Percentiles rank a stretch among this genome's conserved stretches.
Conservation (phyloP, 495 filamentous ascomycete genomes). For the Penicillium roqueforti region DNA sequence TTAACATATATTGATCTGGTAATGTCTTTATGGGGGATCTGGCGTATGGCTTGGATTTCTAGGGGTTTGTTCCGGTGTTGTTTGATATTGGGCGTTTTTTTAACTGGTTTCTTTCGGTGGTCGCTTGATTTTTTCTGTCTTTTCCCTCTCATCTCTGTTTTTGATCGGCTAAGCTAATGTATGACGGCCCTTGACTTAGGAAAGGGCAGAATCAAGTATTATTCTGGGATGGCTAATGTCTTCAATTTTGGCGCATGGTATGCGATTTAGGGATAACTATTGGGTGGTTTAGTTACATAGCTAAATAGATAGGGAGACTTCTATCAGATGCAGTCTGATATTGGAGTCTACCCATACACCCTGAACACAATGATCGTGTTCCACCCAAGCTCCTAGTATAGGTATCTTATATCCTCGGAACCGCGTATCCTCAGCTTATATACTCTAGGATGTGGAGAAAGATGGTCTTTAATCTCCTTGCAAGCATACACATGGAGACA, state of each 20-base stretch:
- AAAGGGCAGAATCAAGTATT: neutral
- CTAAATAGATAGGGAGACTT: neutral
- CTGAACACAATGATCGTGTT: too few species aligned
- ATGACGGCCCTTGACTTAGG: neutral
- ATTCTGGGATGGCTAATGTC: constrained; percentile 1
- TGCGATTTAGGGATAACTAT: neutral
- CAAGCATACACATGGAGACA: neutral
- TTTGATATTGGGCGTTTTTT: constrained; percentile 3
- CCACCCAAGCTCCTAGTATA: too few species aligned
- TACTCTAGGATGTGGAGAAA: too few species aligned
- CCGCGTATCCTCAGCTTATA: neutral
- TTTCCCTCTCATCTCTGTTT: constrained; percentile 1
- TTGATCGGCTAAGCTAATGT: neutral
- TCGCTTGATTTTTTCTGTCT: neutral
- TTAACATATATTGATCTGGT: neutral
- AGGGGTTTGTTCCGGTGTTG: neutral
- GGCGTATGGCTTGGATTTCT: neutral
- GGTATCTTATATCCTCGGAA: neutral
- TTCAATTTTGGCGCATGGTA: neutral
- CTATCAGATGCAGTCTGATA: neutral
- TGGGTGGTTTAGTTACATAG: neutral
- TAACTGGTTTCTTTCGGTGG: neutral
- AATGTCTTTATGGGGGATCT: constrained; percentile 6
- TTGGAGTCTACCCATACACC: neutral
- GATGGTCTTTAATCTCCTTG: too few species aligned